Conservation (phyloP, 805 yeast species). For the Wickerhamomyces strasburgensis region DNA sequence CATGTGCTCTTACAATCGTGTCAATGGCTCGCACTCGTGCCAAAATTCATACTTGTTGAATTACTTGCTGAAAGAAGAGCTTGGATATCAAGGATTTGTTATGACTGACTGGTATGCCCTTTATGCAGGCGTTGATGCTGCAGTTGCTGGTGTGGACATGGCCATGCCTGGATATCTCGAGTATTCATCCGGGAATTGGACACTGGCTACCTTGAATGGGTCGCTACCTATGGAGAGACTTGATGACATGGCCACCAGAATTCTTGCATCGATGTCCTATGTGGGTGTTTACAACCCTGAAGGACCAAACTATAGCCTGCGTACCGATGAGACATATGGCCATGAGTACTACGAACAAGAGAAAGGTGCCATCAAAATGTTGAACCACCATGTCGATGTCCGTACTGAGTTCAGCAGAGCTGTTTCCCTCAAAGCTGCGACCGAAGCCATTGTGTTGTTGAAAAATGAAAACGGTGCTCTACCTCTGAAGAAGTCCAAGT, state of each 20-base stretch:
- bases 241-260: constrained; percentile 42
- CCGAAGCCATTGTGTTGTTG: constrained; percentile 47
- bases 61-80: constrained; percentile 44
- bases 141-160: constrained; percentile 51
- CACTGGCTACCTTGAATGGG: constrained; percentile 36
- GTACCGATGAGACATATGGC: constrained; percentile 35
- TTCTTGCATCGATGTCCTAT: constrained; percentile 40
- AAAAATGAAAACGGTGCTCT: constrained; percentile 43
- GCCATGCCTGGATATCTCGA: constrained; percentile 61
- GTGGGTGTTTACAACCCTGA: constrained; percentile 36
- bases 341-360: constrained; percentile 35
- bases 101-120: constrained; percentile 60
- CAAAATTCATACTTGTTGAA: constrained; percentile 37
- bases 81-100: constrained; percentile 46
- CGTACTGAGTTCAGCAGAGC: constrained; percentile 33
- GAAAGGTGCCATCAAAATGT: constrained; percentile 32
- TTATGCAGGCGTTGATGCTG: constrained; percentile 38
- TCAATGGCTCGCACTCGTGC: constrained; percentile 51
- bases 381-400: constrained; percentile 45
- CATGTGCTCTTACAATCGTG: constrained; percentile 56
- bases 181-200: constrained; percentile 40
- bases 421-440: constrained; percentile 37
- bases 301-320: constrained; percentile 30
- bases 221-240: constrained; percentile 37
- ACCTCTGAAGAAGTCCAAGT: constrained; percentile 42